Percentiles rank a stretch among this genome's conserved stretches.
phyloP scores from a whole-genome alignment of 129 eudicot genomes.

The Flaveria bidentis region DNA sequence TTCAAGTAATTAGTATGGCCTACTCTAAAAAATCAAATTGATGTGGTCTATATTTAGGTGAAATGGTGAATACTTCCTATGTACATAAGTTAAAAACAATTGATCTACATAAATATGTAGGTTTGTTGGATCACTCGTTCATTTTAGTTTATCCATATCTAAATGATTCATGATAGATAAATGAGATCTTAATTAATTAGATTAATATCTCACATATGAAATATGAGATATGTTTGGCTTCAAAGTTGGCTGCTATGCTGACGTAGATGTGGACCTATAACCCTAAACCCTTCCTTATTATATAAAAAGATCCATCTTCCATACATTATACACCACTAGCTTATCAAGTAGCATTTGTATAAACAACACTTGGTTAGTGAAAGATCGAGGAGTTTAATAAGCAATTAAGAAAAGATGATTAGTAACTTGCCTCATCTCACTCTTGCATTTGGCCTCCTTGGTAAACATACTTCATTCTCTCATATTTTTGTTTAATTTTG shows the following conservation, averaged over 20 bases:
- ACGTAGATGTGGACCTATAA: conserved; percentile 20
- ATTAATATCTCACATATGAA: conserved; percentile 7
- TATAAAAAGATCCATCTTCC: conserved; percentile 18
- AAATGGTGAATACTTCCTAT: background rate
- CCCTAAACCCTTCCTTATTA: conserved; percentile 20
- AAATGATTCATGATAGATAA: background rate
- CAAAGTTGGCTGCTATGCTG: conserved; percentile 12
- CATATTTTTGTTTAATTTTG: background rate
- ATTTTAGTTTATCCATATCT: background rate
- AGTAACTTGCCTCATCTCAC: conserved; percentile 34
- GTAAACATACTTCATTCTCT: conserved; percentile 21
- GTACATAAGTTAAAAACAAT: background rate
- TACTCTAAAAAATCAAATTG: no score
- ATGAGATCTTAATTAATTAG: background rate
- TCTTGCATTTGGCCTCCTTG: conserved; percentile 44
- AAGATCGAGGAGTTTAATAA: background rate
- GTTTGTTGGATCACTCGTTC: background rate
- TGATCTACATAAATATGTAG: background rate
- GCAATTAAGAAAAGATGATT: conserved; percentile 3
- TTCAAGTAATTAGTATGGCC: no score
- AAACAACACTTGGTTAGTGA: background rate
- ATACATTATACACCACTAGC: background rate
- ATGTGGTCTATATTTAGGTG: background rate
- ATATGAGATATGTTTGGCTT: conserved; percentile 18
- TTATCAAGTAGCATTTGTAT: background rate